Base-by-base conservation (phyloP, 768 basidiomycete genomes). In the Boletus rufocinnamomeus region DNA sequence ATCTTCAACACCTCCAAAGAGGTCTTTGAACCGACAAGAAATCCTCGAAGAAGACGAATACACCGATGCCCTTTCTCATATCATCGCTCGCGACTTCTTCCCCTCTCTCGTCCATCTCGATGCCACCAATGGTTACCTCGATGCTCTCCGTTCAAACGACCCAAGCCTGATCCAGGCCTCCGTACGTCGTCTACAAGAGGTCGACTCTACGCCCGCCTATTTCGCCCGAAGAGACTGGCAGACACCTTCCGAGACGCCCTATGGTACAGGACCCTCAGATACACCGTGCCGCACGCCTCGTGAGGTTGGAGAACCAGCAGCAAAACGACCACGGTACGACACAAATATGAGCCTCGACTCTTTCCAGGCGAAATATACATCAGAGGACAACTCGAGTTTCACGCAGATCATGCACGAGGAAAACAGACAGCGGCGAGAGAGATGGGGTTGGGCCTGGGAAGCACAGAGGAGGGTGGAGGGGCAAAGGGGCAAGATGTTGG, bases 51-150 rank as follows among this genome's bases (percentile, higher is more conserved):
- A 99, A 78, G 97, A 98, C 62, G 93, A 95, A 70, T 98, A 98
- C 72, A 95, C 93, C 2, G 86, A 84, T 47, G 91, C 90, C 2
- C 80, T 99, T 23, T 93, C 92, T 13, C 83, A 86, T 48, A 98
- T 98, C 67, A 98, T 98, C 67, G 90, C 92, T 40, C 88, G 97
- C 50, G 96, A 98, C 76, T 99, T 99, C 82, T 99, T 98, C 69
- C 97, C 97, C 0, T 93, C 93, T 14, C 83, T 98, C 11, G 85
- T 88, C 19, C 91, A 93, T 65, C 82, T 96, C 28, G 91, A 95
- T 65, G 91, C 93, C 21, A 91, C 92, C 34, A 93, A 95, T 70
- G 82, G 80, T 57, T 94, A 95, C 74, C 83, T 96, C 25, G 86
- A 89, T 59, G 93, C 93, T 4, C 75, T 93, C 41, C 81, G 82